Evolutionary conservation across 1,139 yeast genomes (phyloP).

Genomic region (Suhomyces wounanorum): DNA sequence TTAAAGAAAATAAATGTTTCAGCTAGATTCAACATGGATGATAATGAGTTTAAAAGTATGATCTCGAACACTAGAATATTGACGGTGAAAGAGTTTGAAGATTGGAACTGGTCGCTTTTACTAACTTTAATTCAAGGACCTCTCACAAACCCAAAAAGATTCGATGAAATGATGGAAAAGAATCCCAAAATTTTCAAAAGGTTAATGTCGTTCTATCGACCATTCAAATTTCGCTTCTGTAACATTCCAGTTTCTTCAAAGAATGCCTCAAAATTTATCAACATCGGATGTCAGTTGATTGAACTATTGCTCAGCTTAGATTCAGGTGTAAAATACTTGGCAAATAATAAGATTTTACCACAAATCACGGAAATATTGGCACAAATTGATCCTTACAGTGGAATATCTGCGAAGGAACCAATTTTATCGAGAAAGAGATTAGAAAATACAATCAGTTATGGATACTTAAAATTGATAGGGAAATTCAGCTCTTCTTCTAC

Average conservation of each 20-base stretch:
- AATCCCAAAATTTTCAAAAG: conserved; percentile 83
- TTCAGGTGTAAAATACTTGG: conserved; percentile 69
- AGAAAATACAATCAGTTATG: conserved; percentile 65
- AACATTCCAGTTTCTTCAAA: conserved; percentile 42
- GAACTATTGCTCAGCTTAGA: conserved; percentile 60
- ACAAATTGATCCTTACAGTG: conserved; percentile 80
- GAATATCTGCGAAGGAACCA: conserved; percentile 72
- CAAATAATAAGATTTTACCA: conserved; percentile 75
- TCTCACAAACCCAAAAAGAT: conserved; percentile 62
- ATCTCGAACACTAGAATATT: conserved; percentile 70
- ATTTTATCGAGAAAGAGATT: conserved; percentile 64
- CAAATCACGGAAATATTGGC: conserved; percentile 88
- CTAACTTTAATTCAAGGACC: conserved; percentile 79
- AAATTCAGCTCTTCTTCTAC: conserved; percentile 57
- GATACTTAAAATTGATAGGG: conserved; percentile 80
- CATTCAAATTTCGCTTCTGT: conserved; percentile 85
- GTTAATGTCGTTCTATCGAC: conserved; percentile 82
- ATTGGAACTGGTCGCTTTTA: conserved; percentile 87
- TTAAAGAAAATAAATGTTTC: conserved; percentile 7
- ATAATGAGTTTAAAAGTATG: conserved; percentile 65
- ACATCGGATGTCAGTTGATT: conserved; percentile 73
- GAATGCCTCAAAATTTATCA: conserved; percentile 57
- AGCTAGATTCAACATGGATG: conserved; percentile 58
- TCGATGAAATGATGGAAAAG: conserved; percentile 77
- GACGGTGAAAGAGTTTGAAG: conserved; percentile 73